Conservation (phyloP, 192 early-diverging fungal genomes). For the Coemansia sp. region DNA sequence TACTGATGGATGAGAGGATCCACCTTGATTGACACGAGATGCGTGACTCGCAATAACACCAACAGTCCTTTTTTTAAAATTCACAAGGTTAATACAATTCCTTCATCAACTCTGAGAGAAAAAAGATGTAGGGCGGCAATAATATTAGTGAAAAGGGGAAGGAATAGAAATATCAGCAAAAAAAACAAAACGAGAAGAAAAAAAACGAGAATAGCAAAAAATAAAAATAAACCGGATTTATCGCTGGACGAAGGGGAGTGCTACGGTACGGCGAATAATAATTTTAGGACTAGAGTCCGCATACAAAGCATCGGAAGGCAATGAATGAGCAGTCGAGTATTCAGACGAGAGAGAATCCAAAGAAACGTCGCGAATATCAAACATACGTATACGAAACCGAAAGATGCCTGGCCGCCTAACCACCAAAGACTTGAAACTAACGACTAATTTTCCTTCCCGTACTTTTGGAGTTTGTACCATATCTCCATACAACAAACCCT, state of each 20-base stretch:
- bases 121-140: background rate
- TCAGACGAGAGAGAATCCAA: background rate
- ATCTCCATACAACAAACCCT: constrained; percentile 22
- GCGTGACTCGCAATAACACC: too few species aligned
- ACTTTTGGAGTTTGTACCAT: constrained; percentile 15
- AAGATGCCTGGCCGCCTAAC: constrained; percentile 23
- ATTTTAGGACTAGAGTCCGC: background rate
- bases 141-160: constrained; percentile 7
- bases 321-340: background rate
- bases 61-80: too few species aligned
- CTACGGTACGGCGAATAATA: background rate
- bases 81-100: too few species aligned
- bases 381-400: constrained; percentile 29
- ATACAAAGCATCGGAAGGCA: background rate
- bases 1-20: too few species aligned
- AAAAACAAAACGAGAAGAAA: constrained; percentile 1
- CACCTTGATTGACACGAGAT: too few species aligned
- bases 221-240: background rate
- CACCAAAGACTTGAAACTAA: constrained; percentile 14
- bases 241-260: background rate
- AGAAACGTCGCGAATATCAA: constrained; percentile 20
- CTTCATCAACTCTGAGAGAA: background rate
- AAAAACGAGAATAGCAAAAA: background rate
- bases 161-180: background rate
- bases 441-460: constrained; percentile 17